phyloP scores from a whole-genome alignment of 2,329 filamentous ascomycete genomes.

The Ambrosiella xylebori region DNA sequence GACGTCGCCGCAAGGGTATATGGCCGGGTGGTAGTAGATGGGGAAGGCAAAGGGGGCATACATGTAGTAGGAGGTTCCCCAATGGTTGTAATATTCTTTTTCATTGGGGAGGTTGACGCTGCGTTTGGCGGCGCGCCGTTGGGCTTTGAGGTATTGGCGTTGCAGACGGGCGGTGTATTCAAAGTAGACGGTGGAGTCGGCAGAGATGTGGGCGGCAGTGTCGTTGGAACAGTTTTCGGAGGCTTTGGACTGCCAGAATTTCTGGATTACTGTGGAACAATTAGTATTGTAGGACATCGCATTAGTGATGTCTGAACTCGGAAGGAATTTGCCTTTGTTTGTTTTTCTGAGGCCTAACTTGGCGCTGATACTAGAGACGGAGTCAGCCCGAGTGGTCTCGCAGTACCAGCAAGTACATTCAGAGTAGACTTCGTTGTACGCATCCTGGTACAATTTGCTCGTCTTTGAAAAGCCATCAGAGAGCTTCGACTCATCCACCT shows the following conservation, averaged over 20 bases:
- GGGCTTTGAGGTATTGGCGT: slow-evolving; percentile 37
- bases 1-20: slow-evolving; percentile 31
- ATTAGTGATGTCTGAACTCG: not conserved
- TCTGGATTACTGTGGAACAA: slow-evolving; percentile 18
- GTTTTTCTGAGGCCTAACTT: slow-evolving; percentile 29
- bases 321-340: slow-evolving; percentile 23
- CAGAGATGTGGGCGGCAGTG: slow-evolving; percentile 48
- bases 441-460: slow-evolving; percentile 47
- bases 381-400: slow-evolving; percentile 31
- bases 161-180: slow-evolving; percentile 26
- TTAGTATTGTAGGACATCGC: not conserved
- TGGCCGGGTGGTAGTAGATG: slow-evolving; percentile 24
- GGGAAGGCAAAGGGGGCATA: slow-evolving; percentile 31
- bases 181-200: not conserved
- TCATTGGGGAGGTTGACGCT: slow-evolving; percentile 29
- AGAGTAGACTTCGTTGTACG: slow-evolving; percentile 49
- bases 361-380: slow-evolving; percentile 26
- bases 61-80: slow-evolving; percentile 35
- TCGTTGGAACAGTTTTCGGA: slow-evolving; percentile 34
- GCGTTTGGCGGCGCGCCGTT: slow-evolving; percentile 27
- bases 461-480: slow-evolving; percentile 56
- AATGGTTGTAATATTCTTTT: slow-evolving; percentile 35
- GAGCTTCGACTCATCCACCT: slow-evolving; percentile 52
- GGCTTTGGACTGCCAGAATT: slow-evolving; percentile 30
- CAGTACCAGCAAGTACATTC: slow-evolving; percentile 78